Evolutionary conservation across 495 filamentous ascomycete genomes (phyloP), one percentile per base, ranked within the genome.

Genomic region (Hypomontagnella submonticulosa): DNA sequence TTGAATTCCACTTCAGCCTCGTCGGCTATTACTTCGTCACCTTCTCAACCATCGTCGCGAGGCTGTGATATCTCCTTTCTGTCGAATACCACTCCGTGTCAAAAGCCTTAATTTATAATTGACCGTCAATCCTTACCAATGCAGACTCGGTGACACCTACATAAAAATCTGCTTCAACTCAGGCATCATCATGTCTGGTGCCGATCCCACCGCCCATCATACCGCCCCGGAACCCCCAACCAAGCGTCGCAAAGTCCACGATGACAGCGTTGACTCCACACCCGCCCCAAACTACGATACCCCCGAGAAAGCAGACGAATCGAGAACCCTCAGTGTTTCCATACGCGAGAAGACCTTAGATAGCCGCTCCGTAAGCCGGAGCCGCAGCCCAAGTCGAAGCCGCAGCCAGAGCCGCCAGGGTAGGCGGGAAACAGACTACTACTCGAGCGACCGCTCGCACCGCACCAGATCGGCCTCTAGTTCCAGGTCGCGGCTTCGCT

Each of bases 231-330:
- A 71, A 16, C 79, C 80, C 11, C 81, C 82, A 4, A 74, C 83
- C 13, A 87, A 87, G 69, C 80, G 85, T 33, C 84, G 87, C 44
- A 83, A 84, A 62, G 75, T 87, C 16, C 75, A 81, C 64, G 79
- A 77, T 40, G 79, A 78, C 63, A 78, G 72, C 65, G 55, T 71
- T 57, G 71, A 73, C 41, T 70, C 73, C 19, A 77, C 75, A 9
- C 73, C 78, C 11, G 37, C 32, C n/a, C 36, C 27, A 11, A 70
- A 62, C 27, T 76, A 75, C 52, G 62, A 67, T 20, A 76, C 73
- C 36, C 73, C 76, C 15, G 66, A 69, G 8, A 51, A 71, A 42
- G 23, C 47, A 1, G 41, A 44, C 19, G 58, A 61, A 9, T 63
- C 69, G 19, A 52, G 53, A 23, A 61, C 57, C 42, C 66, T 76